Base-by-base conservation (phyloP, 495 filamentous ascomycete genomes). In the Sporormia fimetaria region DNA sequence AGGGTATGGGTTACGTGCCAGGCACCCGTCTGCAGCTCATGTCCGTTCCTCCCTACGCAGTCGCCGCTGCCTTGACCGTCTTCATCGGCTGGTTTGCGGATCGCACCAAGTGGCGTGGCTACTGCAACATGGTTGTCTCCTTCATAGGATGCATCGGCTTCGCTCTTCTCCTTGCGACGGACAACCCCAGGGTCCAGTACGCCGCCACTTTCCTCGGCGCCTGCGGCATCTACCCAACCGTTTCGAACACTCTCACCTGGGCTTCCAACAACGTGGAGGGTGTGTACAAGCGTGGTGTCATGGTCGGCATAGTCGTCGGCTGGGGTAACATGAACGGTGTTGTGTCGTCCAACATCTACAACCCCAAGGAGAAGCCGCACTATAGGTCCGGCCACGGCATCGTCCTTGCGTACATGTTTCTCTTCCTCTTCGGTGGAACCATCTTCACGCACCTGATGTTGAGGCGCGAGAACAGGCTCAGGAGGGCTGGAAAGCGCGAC, bases 261-360 rank as follows among this genome's bases (percentile, higher is more conserved):
- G 62, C 78, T 10, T 75, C 74, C 35, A 96, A 96, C 62, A 96
- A 96, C 49, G 74, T 74, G 16, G 88, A 94, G 62, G 88, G 88
- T 12, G 80, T 86, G 2, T 90, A 92, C 63, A 94, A 94, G 67
- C 74, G 88, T 16, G 88, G 87, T 18, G 76, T 93, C 6, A 80
- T 82, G 2, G 60, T 93, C 3, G 87, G 87, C 1, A 74, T 93
- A 21, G 81, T 93, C 9, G 54, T 54, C 32, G 50, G 51, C 8
- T 94, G 86, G 83, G 87, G 87, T 7, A 95, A 95, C 49, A 65
- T 95, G 22, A 92, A 90, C 62, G 85, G 85, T 18, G 73, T 93
- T 38, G 80, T 94, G 33, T 78, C 73, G 47, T 81, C 73, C 44
- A 88, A 90, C 59, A 85, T 64, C 67, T 82, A 80, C 55, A 68